These are phyloP conservation scores for Trifolium repens DNA, from an alignment of 306 rosid genomes.

Conservation along the genomic window DNA sequence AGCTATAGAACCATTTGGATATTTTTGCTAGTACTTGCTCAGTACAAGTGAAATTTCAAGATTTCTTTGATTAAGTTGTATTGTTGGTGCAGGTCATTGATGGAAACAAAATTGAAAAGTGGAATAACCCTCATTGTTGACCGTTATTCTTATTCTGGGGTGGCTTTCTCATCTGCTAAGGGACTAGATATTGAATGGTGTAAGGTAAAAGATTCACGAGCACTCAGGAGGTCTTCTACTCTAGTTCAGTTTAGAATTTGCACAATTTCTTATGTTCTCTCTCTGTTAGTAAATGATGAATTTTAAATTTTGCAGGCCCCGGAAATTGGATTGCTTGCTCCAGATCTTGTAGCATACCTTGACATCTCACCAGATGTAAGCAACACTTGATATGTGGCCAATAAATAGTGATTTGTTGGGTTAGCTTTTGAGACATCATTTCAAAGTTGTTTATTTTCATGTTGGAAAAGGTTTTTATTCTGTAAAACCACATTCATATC, in stretches of 20 bases:
- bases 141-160: slow-evolving; percentile 97
- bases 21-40: slow-evolving; percentile 3
- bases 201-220: slow-evolving; percentile 59
- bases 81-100: slow-evolving; percentile 64
- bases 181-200: slow-evolving; percentile 93
- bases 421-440: slow-evolving; percentile 5
- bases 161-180: slow-evolving; percentile 91
- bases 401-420: slow-evolving; percentile 20
- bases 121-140: slow-evolving; percentile 92
- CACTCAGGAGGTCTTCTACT: background rate
- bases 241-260: slow-evolving; percentile 15
- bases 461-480: background rate
- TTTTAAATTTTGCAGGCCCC: slow-evolving; percentile 69
- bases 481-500: slow-evolving; percentile 31
- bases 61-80: slow-evolving; percentile 27
- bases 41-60: slow-evolving; percentile 14
- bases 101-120: slow-evolving; percentile 80
- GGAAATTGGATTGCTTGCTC: slow-evolving; percentile 82
- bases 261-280: slow-evolving; percentile 12
- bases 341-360: slow-evolving; percentile 80
- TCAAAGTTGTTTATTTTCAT: slow-evolving; percentile 25
- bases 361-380: slow-evolving; percentile 89
- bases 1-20: slow-evolving; percentile 1
- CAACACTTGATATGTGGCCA: slow-evolving; percentile 13
- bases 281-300: slow-evolving; percentile 9